A percentile compares a stretch with the other conserved stretches of the same genome.
These are phyloP conservation scores for Globisporangium apiculatum DNA, from an alignment of 352 stramenopile species.

Conservation along the genomic window DNA sequence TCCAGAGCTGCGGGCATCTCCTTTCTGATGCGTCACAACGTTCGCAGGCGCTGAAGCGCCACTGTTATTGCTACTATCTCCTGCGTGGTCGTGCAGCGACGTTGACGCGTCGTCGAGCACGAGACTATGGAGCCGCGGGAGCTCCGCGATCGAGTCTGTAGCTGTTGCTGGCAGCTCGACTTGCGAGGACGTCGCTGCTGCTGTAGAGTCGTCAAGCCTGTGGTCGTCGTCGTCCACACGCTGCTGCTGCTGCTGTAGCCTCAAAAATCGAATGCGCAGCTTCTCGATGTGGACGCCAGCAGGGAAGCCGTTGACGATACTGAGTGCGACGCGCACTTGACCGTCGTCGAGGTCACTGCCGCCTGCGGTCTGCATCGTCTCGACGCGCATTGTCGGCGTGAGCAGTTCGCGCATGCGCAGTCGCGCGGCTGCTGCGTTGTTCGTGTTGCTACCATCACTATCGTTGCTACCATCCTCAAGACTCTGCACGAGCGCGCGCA, in stretches of 20 bases:
- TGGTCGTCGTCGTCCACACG: neutral
- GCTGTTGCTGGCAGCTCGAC: no score
- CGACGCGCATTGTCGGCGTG: constrained; percentile 31
- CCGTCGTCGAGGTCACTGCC: constrained; percentile 36
- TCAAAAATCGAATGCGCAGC: constrained; percentile 37
- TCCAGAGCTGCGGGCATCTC: no score
- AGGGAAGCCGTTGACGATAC: constrained; percentile 51
- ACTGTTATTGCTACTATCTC: neutral
- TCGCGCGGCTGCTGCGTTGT: constrained; percentile 11
- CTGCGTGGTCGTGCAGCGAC: no score
- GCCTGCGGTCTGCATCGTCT: constrained; percentile 41
- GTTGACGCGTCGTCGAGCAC: constrained; percentile 10
- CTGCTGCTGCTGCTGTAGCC: neutral
- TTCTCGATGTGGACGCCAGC: constrained; percentile 49
- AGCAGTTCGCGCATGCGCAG: constrained; percentile 57
- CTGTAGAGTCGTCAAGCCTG: neutral
- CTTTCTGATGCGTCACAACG: no score
- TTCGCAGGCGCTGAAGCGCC: no score
- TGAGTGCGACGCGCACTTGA: constrained; percentile 47
- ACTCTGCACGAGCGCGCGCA: constrained; percentile 39
- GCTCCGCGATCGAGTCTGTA: neutral
- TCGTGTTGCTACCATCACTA: neutral
- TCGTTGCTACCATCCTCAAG: constrained; percentile 5
- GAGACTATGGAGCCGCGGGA: constrained; percentile 14
- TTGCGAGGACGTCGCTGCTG: neutral